A percentile compares a stretch with the other conserved stretches of the same genome.
Evolutionary conservation across 2,329 filamentous ascomycete genomes (phyloP).

Genomic region (Colletotrichum sp.): DNA sequence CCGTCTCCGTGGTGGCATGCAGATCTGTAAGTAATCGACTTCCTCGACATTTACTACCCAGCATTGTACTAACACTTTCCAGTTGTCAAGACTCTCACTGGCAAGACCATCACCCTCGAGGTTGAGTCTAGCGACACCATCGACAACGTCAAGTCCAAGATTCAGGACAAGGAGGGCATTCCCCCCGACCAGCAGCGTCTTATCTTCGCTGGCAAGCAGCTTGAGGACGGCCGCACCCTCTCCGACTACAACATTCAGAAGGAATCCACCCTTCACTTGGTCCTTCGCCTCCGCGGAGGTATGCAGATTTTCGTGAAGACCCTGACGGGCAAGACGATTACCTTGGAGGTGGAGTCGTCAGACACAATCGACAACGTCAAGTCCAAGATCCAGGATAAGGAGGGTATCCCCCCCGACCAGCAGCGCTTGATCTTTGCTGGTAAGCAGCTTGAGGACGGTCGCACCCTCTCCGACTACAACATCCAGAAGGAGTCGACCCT

Average conservation of each 20-base stretch:
- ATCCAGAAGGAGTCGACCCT: constrained; percentile 92
- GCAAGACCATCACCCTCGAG: constrained; percentile 93
- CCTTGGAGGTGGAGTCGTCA: constrained; percentile 85
- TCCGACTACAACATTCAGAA: constrained; percentile 97
- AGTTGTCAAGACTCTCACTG: constrained; percentile 83
- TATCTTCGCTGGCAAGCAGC: constrained; percentile 95
- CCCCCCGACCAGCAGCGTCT: constrained; percentile 95
- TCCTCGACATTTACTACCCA: fast-evolving
- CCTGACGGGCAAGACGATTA: constrained; percentile 92
- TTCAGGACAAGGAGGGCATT: constrained; percentile 97
- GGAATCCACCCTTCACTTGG: constrained; percentile 84
- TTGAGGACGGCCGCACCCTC: constrained; percentile 91
- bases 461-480: constrained; percentile 93
- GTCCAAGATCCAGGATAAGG: constrained; percentile 91
- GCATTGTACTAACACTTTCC: neutral
- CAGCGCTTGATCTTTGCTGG: constrained; percentile 93
- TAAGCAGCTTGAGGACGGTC: constrained; percentile 92
- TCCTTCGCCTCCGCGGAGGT: constrained; percentile 86
- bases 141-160: constrained; percentile 97
- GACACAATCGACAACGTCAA: constrained; percentile 97
- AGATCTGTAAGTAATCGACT: constrained; percentile 52
- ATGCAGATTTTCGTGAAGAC: constrained; percentile 93
- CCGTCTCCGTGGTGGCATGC: constrained; percentile 71
- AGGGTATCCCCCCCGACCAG: constrained; percentile 93
- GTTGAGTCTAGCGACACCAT: constrained; percentile 91